Base-by-base conservation (phyloP, 129 eudicot species). In the Glebionis coronaria region DNA sequence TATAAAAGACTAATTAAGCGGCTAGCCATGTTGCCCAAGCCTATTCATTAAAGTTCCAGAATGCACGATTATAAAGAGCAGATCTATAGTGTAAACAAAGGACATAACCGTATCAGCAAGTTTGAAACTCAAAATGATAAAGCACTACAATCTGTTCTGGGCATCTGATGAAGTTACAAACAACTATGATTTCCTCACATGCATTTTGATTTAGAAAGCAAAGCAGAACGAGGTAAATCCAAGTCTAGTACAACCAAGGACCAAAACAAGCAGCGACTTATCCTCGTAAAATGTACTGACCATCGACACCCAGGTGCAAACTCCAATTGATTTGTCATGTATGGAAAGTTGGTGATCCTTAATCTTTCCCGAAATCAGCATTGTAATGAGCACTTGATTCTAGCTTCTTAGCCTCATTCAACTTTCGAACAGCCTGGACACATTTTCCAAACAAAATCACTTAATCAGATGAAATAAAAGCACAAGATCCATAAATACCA, bases 341-440 rank as follows among this genome's bases (percentile, higher is more conserved):
- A 16, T 11, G 42, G 10, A 35, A 35, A 9, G 42, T 35, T 6
- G 8, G 1, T 2, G 13, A 9, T 56, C 62, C 72, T 69, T 80
- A 94, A 0, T 94, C 99, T 79, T 94, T 94, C 13, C 97, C 99
- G 40, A 94, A 94, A 80, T 94, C 99, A 68, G 99, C 72, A 74
- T 74, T 94, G 67, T 94, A 94, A 45, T 89, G 97, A 25, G 99
- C 85, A 76, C 87, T 94, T 15, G 99, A 89, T 73, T 94, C 99
- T 1, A 94, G 90, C 70, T 94, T 94, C 94, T 94, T 94, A 8
- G 97, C 99, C 82, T 94, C 99, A 44, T 82, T 87, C 76, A 94
- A 69, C 75, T 94, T 94, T 61, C 99, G 71, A 7, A 89, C 96
- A 50, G 93, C 96, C 96, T 88, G 81, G 20, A 51, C 35, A 40